phyloP scores from a whole-genome alignment of 1,139 yeast genomes.

The Kodamaea sp. region DNA sequence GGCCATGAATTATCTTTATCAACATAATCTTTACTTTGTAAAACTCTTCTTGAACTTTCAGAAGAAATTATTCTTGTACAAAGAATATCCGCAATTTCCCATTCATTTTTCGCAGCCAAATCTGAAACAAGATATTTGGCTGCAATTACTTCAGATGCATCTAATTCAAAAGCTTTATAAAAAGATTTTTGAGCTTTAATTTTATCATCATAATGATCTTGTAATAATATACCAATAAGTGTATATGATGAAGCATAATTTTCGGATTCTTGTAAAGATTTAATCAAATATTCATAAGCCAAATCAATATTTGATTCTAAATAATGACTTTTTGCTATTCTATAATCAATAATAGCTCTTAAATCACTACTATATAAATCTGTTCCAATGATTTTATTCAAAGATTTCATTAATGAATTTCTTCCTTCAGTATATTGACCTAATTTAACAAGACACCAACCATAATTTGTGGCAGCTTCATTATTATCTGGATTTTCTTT shows the following conservation, averaged over 20 bases:
- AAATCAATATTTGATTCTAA: conserved; percentile 28
- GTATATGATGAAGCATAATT: conserved; percentile 76
- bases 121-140: conserved; percentile 69
- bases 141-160: conserved; percentile 69
- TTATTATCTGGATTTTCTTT: conserved; percentile 49
- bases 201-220: conserved; percentile 53
- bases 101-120: conserved; percentile 63
- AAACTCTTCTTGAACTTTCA: conserved; percentile 52
- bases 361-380: conserved; percentile 52
- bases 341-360: conserved; percentile 64
- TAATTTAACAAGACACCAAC: conserved; percentile 72
- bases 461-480: conserved; percentile 64
- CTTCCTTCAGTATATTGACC: conserved; percentile 56
- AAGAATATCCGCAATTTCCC: conserved; percentile 81
- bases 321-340: conserved; percentile 60
- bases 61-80: conserved; percentile 63
- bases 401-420: conserved; percentile 40
- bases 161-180: conserved; percentile 85
- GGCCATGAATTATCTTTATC: conserved; percentile 66
- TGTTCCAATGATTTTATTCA: conserved; percentile 44
- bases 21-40: conserved; percentile 34
- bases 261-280: conserved; percentile 60
- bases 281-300: conserved; percentile 53
- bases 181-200: conserved; percentile 81
- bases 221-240: conserved; percentile 69